Evolutionary conservation across 2,329 filamentous ascomycete species (phyloP), one percentile per base, ranked within the genome.

Genomic region (Colletotrichum ledebouriae): DNA sequence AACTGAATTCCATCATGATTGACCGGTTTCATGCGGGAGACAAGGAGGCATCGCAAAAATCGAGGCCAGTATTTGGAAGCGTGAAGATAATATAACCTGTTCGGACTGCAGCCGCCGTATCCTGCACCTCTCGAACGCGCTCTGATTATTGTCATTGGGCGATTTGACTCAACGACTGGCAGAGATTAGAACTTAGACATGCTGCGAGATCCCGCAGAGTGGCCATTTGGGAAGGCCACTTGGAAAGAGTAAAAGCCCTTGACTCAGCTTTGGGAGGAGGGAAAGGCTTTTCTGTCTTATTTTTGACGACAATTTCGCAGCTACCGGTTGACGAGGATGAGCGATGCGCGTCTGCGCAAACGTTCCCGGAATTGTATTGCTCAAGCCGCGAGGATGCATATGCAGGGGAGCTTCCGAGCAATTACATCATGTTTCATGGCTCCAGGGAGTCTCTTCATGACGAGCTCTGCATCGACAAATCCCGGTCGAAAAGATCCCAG

Each of bases 311-410:
- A 44, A 42, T 17, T 29, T 29, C 6, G 37, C 37, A 39, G 37
- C 37, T 39, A 5, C 29, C 37, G 37, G 37, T 39, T 52, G 49
- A 52, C 53, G 33, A 59, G 39, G 22, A 37, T 42, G 37, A 49
- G 56, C 20, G 25, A 25, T 7, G 46, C 17, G 37, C 13, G 37
- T 22, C 9, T 9, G 60, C 62, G 62, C 62, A 69, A 60, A 34
- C 55, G 22, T 63, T 7, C 39, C 66, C 60, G 13, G 22, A 50
- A 60, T 41, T 13, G 61, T 60, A 10, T 39, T 42, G 37, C 13
- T 10, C 47, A n/a, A 60, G 47, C 41, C 41, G 55, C 41, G 29
- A 66, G 41, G 44, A 49, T 69, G 47, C 62, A 66, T 44, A 20
- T 49, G 55, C 34, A 22, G 41, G 52, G 11, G 41, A 42, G 44